Conservation (phyloP, 2,329 filamentous ascomycete species). For the Sordariomycetes sp. region DNA sequence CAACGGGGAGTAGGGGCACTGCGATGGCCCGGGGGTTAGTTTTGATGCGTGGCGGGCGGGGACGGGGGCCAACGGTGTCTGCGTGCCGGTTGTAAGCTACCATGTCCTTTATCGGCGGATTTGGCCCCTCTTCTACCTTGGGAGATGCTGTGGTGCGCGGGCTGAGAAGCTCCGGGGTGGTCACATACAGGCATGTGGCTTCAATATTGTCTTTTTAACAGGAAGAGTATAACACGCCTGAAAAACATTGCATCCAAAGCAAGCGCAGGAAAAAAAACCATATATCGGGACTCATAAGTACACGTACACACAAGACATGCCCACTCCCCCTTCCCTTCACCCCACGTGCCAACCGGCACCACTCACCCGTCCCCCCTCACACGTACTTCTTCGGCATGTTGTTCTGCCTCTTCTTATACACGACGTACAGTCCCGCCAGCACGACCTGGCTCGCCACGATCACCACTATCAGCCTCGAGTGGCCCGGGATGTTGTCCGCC, state of each 20-base stretch:
- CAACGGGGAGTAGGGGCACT: constrained; percentile 19
- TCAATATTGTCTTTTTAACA: background rate
- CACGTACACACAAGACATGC: background rate
- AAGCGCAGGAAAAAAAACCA: background rate
- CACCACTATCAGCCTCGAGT: constrained; percentile 51
- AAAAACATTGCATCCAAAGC: background rate
- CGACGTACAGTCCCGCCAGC: constrained; percentile 56
- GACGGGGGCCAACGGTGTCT: background rate
- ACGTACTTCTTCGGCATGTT: constrained; percentile 76
- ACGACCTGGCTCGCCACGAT: constrained; percentile 67
- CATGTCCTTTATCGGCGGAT: background rate
- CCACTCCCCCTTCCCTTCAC: background rate
- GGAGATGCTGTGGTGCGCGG: background rate
- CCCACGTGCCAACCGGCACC: background rate
- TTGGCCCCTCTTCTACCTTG: background rate
- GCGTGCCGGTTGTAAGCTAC: too few species aligned
- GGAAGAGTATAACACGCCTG: background rate
- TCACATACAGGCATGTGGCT: background rate
- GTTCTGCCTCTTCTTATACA: constrained; percentile 70
- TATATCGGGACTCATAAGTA: background rate
- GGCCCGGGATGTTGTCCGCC: constrained; percentile 37
- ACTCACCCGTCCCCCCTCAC: constrained; percentile 25
- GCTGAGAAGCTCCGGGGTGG: background rate
- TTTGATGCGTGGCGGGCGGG: background rate
- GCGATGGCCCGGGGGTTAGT: background rate